These are phyloP conservation scores for Neocallimastix lanati DNA, from an alignment of 192 early-diverging fungal species.

Conservation along the genomic window DNA sequence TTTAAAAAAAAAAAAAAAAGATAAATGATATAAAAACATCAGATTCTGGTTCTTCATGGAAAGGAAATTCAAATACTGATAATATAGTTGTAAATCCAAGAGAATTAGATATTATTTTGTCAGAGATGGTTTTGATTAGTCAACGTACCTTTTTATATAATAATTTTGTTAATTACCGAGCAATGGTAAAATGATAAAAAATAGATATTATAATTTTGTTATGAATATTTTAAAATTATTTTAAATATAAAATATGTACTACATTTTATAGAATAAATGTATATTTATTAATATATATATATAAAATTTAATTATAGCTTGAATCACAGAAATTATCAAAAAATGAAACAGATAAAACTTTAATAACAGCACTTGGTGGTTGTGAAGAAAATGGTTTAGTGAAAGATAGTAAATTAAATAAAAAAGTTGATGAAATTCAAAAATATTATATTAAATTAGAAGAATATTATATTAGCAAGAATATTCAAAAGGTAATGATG, in stretches of 20 bases:
- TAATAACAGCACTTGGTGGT: not conserved
- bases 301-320: constrained; percentile 7
- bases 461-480: constrained; percentile 51
- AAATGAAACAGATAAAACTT: not conserved
- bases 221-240: too few relatives aligned
- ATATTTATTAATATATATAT: constrained; percentile 3
- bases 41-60: not conserved
- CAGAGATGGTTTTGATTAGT: constrained; percentile 64
- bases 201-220: not conserved
- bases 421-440: constrained; percentile 41
- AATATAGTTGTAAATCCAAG: constrained; percentile 44
- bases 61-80: constrained; percentile 4
- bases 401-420: constrained; percentile 30
- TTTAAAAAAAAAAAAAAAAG: too few relatives aligned
- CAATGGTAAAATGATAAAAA: constrained; percentile 20
- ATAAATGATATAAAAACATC: not conserved
- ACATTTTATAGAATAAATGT: constrained; percentile 7
- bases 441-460: constrained; percentile 50
- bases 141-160: constrained; percentile 60
- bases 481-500: constrained; percentile 46
- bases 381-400: constrained; percentile 37
- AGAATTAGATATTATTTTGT: constrained; percentile 57
- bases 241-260: too few relatives aligned
- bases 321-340: not conserved
- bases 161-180: constrained; percentile 66